These are phyloP conservation scores for Cryptomeria japonica DNA, from an alignment of 75 land plant species.

Conservation along the genomic window DNA sequence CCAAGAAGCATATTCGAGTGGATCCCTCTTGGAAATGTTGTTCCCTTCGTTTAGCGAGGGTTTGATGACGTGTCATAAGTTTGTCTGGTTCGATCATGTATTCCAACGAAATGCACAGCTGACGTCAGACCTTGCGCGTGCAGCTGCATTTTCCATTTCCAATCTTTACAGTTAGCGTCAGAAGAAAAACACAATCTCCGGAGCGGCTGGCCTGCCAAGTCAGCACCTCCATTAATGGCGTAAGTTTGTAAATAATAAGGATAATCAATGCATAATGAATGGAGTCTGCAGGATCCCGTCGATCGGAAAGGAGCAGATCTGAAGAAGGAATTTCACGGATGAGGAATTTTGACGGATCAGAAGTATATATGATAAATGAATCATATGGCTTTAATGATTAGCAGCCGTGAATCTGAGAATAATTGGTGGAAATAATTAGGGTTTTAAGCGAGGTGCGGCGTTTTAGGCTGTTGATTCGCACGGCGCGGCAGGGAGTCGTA, in stretches of 20 bases:
- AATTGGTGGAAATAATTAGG: background rate
- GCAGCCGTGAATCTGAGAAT: background rate
- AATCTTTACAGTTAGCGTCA: background rate
- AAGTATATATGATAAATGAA: background rate
- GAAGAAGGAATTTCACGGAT: background rate
- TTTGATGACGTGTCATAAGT: background rate
- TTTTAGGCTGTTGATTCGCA: background rate
- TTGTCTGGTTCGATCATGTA: background rate
- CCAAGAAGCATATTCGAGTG: background rate
- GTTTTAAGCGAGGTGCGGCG: background rate
- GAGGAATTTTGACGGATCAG: background rate
- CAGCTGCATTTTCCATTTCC: background rate
- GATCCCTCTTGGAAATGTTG: background rate
- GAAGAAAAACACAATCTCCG: background rate
- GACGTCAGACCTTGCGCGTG: background rate
- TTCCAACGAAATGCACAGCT: background rate
- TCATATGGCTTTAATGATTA: background rate
- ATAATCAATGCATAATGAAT: background rate
- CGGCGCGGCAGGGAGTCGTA: too few relatives aligned
- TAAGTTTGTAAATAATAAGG: background rate
- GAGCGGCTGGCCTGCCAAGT: background rate
- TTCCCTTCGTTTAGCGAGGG: background rate
- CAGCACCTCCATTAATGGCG: background rate
- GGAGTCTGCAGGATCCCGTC: too few relatives aligned
- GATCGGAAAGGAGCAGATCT: too few relatives aligned